Evolutionary conservation across 2,329 filamentous ascomycete species (phyloP), one percentile per base, ranked within the genome.

Genomic region (Microdochium paspali): DNA sequence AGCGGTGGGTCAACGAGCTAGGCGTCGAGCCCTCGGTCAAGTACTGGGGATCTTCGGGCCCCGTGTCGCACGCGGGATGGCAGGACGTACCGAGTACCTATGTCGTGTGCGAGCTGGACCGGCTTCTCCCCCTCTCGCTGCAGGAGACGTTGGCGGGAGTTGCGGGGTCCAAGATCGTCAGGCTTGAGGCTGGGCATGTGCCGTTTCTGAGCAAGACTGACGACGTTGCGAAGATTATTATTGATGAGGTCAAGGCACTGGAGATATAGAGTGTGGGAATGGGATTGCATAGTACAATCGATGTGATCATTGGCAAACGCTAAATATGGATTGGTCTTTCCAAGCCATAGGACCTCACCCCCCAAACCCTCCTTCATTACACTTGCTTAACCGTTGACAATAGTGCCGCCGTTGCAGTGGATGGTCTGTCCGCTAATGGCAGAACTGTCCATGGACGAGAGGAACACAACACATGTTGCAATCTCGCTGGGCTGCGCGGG

Each of bases 401-500:
- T 55, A 4, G 58, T 59, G 4, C 74, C 73, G 1, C 73, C 73
- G 44, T 77, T 77, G 63, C 72, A 76, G 58, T 76, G 73, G 10
- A 77, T 70, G 0, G 68, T 72, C 69, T 91, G 87, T 2, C 88
- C 87, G 46, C 78, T 84, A 43, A 93, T 80, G 51, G 80, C 82
- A 44, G 79, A 82, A 59, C 84, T 87, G 61, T 93, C 87, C 50
- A 74, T 70, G 46, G 80, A 84, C 0, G 87, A 87, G 53, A 94
- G 68, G 65, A 93, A 93, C 3, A 93, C 86, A 49, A 90, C 85
- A 57, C 84, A 88, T 0, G 85, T 84, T 0, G 86, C 87, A 51
- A 93, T 84, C 71, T 94, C 88, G 48, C 80, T 86, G 2, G 87
- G 88, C 65, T 93, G 87, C 2, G 80, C 83, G 0, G 86, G 85